Base-by-base conservation (phyloP, 2,329 filamentous ascomycete genomes). In the Erysiphe neolycopersici region DNA sequence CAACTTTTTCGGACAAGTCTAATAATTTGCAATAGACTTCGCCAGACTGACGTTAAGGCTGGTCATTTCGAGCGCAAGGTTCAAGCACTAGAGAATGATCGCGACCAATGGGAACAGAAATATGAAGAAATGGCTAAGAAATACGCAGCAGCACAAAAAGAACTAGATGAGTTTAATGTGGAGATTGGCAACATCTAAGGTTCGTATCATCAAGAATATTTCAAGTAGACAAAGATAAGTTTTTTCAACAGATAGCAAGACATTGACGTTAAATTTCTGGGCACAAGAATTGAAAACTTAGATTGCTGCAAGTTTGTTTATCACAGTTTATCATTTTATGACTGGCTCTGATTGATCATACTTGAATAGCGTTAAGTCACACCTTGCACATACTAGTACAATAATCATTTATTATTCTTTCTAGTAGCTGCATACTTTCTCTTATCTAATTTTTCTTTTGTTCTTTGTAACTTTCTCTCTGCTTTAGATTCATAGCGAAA, bases 11-110 rank as follows among this genome's bases (percentile, higher is more conserved):
- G 43, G 29, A 4, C 18, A 11, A 40, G 38, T 31, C 45, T 29
- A 29, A 33, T 40, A 30, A 29, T 37, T 37, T 14, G 35, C 22
- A 22, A 51, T 54, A 98, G 89, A 68, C 82, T 95, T 59, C 85
- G 89, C 62, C 85, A 93, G 68, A 94, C 89, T 66, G 89, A 98
- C 62, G 84, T 95, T 66, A 95, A 95, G 72, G 85, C 87, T 58
- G 89, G 87, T 57, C 87, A 98, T 69, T 95, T 87, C 65, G 89
- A 98, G 69, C 89, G 89, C 66, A 95, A 95, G 71, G 89, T 95
- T 54, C 83, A 94, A 64, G 87, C 89, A 56, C 76, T 94, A 58
- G 89, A 98, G 67, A 69, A 73, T 58, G 74, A 85, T 61, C 79
- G 82, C 57, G 84, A 94, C 64, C 75, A 85, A 63, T 94, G 85